Evolutionary conservation across 2,329 filamentous ascomycete genomes (phyloP), one percentile per base, ranked within the genome.

Genomic region (Trichoderma sp.): DNA sequence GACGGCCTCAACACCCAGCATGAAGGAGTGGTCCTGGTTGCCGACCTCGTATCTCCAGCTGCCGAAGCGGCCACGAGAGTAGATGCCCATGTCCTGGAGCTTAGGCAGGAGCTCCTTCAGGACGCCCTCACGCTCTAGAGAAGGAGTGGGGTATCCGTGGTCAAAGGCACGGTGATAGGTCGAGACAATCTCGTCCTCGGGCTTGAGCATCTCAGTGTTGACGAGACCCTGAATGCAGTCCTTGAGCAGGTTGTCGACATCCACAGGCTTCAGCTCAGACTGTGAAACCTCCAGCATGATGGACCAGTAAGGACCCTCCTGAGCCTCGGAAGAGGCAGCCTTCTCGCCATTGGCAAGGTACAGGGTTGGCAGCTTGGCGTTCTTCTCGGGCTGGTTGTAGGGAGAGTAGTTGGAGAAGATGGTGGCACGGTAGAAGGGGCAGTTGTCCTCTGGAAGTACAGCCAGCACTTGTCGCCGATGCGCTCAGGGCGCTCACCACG

Each of bases 331-430:
- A 75, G 88, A 92, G 71, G 85, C 81, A 69, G 94, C 88, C 84
- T 93, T 93, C 81, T 89, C 91, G 80, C 96, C 96, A 76, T 97
- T 87, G 69, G 91, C 96, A 52, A 94, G 86, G 80, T 94, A 91
- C 75, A 93, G 83, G 26, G 96, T 98, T 49, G 94, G 89, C 68
- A 99, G 89, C 86, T 97, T 96, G 78, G 86, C 90, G 69, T 90
- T 89, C 70, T 89, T 85, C 73, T 92, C 85, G 39, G 96, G 96
- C 84, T 98, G 96, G 87, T 99, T 99, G 89, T 97, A 90, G 65
- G 95, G 96, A 26, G 96, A 98, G 88, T 99, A 99, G 89, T 99
- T 99, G 83, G 95, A 98, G 89, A 99, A 99, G 84, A 99, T 98
- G 78, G 96, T 99, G 78, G 96, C 96, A 75, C 96, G 93, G 87